phyloP scores from a whole-genome alignment of 1,284 basidiomycete species.

The Moniliella sp. region DNA sequence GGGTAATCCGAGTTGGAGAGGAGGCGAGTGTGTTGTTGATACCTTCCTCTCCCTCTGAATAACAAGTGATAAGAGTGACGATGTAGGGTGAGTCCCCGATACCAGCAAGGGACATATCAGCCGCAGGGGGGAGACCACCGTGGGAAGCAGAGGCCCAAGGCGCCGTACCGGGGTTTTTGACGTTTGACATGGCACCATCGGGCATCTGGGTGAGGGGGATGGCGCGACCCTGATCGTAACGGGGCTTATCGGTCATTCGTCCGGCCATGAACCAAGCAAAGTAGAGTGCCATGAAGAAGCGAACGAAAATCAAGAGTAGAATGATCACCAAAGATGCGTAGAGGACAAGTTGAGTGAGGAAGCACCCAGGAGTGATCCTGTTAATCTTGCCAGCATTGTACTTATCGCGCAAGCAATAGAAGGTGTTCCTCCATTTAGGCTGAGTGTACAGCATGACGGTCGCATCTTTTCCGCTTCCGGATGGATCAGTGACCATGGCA shows the following conservation, averaged over 20 bases:
- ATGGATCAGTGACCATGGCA: too few relatives aligned
- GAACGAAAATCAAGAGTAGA: conserved; percentile 64
- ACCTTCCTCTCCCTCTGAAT: conserved; percentile 84
- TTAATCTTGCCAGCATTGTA: conserved; percentile 67
- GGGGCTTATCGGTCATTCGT: conserved; percentile 36
- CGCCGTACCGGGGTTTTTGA: conserved; percentile 68
- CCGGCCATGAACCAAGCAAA: conserved; percentile 91
- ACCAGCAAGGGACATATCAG: conserved; percentile 10
- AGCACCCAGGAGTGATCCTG: conserved; percentile 86
- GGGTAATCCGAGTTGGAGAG: conserved; percentile 75
- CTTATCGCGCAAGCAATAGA: conserved; percentile 20
- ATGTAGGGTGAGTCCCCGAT: conserved; percentile 55
- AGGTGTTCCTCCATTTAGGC: conserved; percentile 9
- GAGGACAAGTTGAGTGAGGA: conserved; percentile 67
- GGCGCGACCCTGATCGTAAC: conserved; percentile 42
- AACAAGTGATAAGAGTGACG: conserved; percentile 89
- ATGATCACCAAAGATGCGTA: conserved; percentile 80
- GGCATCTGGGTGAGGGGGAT: conserved; percentile 87
- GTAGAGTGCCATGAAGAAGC: conserved; percentile 83
- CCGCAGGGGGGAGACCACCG: neutral
- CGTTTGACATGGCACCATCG: conserved; percentile 67
- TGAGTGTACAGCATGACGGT: conserved; percentile 38
- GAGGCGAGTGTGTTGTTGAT: conserved; percentile 76
- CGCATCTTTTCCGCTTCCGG: conserved; percentile 78
- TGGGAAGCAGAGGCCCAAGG: conserved; percentile 46